Evolutionary conservation across 352 stramenopile genomes (phyloP).

Genomic region (Pythium coloratum): DNA sequence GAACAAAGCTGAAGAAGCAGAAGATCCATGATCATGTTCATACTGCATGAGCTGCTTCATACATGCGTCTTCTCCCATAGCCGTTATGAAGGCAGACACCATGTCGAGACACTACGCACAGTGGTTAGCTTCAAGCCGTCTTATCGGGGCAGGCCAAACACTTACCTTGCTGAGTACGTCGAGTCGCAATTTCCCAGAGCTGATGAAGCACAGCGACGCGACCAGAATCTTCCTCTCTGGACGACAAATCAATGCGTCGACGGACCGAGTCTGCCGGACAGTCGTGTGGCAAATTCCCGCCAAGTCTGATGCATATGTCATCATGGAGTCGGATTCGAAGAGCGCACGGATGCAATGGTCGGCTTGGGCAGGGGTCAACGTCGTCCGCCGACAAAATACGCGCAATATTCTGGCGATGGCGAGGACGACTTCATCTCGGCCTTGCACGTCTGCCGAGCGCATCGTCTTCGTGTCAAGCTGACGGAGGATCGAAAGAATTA

Average conservation of each 20-base stretch:
- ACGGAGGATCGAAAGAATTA: slow-evolving; percentile 9
- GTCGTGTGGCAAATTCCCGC: slow-evolving; percentile 6
- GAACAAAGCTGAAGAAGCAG: not conserved
- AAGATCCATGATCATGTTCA: not conserved
- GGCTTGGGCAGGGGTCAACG: not conserved
- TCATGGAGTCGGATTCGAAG: slow-evolving; percentile 17
- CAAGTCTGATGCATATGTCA: slow-evolving; percentile 16
- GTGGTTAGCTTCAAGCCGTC: not conserved
- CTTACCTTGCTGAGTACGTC: slow-evolving; percentile 20
- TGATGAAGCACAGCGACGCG: slow-evolving; percentile 8
- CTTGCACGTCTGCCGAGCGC: slow-evolving; percentile 3
- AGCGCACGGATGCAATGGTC: slow-evolving; percentile 11
- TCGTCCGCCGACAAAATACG: not conserved
- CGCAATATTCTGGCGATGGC: slow-evolving; percentile 11
- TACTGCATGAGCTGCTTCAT: slow-evolving; percentile 9
- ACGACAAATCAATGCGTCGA: not conserved
- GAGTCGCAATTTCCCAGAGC: slow-evolving; percentile 2
- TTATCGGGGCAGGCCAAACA: not conserved
- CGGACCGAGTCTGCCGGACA: not conserved
- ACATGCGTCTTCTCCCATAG: slow-evolving; percentile 4
- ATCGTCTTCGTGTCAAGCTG: slow-evolving; percentile 6
- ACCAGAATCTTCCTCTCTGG: slow-evolving; percentile 6
- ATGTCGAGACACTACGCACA: slow-evolving; percentile 18
- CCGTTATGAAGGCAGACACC: slow-evolving; percentile 2
- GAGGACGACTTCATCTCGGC: slow-evolving; percentile 12